A percentile compares a stretch with the other conserved stretches of the same genome.
phyloP scores from a whole-genome alignment of 2,329 filamentous ascomycete species.

The Pseudocercospora fijiensis region DNA sequence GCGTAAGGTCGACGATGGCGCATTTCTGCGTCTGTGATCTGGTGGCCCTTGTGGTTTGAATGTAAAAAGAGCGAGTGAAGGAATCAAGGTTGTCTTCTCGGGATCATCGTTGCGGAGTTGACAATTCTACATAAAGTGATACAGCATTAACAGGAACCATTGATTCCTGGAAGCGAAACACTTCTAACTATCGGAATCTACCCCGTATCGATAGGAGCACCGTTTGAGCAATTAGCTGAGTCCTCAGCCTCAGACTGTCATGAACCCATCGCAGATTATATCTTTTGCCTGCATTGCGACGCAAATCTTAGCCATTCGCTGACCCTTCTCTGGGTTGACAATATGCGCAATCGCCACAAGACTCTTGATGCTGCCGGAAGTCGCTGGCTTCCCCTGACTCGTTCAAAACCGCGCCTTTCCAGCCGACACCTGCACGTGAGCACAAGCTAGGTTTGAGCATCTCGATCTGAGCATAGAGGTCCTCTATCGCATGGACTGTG shows the following conservation, averaged over 20 bases:
- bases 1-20: not conserved
- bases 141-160: not conserved
- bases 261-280: not conserved
- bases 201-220: not conserved
- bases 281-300: not conserved
- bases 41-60: not conserved
- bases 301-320: not conserved
- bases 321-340: not conserved
- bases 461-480: slow-evolving; percentile 6
- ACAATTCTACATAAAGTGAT: not conserved
- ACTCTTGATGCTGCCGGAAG: not conserved
- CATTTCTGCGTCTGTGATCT: not conserved
- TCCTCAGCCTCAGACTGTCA: not conserved
- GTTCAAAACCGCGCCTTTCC: slow-evolving; percentile 9
- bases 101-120: not conserved
- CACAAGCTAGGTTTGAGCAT: slow-evolving; percentile 13
- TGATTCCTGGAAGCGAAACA: not conserved
- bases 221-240: not conserved
- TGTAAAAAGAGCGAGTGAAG: not conserved
- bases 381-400: not conserved
- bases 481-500: not conserved
- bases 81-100: not conserved
- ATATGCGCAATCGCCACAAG: slow-evolving; percentile 12
- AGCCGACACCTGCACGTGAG: slow-evolving; percentile 8
- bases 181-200: not conserved